Percentiles rank a stretch among this genome's conserved stretches.
These are phyloP conservation scores for Thermothielavioides terrestris DNA, from an alignment of 495 filamentous ascomycete species.

Conservation along the genomic window DNA sequence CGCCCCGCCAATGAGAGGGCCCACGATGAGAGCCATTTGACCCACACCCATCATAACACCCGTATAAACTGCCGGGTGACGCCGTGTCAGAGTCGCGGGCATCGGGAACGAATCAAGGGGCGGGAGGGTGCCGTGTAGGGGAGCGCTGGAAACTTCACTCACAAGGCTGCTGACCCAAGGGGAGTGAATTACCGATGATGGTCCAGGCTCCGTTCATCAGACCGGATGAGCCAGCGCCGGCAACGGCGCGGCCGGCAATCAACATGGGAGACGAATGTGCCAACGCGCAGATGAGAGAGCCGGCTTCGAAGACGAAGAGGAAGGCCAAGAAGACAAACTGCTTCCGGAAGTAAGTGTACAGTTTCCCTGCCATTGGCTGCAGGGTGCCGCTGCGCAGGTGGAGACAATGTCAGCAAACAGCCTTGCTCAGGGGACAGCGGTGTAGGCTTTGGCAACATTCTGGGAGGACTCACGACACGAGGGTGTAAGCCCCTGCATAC, in stretches of 20 bases:
- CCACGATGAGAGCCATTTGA: not conserved
- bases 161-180: not conserved
- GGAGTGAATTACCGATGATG: not conserved
- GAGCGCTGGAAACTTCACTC: not conserved
- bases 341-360: not conserved
- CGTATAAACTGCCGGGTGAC: not conserved
- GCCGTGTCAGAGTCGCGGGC: not conserved
- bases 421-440: not conserved
- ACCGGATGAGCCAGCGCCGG: not conserved
- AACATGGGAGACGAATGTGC: not conserved
- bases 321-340: not conserved
- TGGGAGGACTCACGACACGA: not conserved
- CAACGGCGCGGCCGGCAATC: not conserved
- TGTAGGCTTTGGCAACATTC: not conserved
- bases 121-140: no score
- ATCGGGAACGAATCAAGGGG: no score
- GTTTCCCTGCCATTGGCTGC: not conserved
- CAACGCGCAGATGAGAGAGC: not conserved
- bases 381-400: not conserved
- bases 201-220: not conserved
- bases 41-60: not conserved
- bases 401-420: not conserved
- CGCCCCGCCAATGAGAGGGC: not conserved
- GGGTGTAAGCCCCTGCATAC: not conserved
- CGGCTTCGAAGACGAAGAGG: not conserved